Evolutionary conservation across 345 rosid species (phyloP).

Genomic region (Trapa incisa): DNA sequence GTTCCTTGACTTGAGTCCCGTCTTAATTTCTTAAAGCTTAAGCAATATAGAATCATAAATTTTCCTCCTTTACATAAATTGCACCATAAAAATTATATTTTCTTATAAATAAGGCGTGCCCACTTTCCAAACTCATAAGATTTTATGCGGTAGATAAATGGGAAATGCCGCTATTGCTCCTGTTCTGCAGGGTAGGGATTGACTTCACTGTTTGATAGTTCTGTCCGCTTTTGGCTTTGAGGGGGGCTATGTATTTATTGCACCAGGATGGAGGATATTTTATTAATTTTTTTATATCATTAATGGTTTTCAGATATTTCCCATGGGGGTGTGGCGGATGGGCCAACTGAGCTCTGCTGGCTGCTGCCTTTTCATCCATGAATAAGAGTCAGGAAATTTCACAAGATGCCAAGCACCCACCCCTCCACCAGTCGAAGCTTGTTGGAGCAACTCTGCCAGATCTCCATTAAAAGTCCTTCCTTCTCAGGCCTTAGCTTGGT

Average conservation of each 20-base stretch:
- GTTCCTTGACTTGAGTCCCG: too few species aligned
- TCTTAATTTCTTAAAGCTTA: too few species aligned
- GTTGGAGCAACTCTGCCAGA: background rate
- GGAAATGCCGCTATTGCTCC: too few species aligned
- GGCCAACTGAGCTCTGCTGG: background rate
- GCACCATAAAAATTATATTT: too few species aligned
- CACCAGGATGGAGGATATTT: background rate
- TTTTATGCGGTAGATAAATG: too few species aligned
- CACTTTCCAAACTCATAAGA: too few species aligned
- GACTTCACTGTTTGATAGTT: background rate
- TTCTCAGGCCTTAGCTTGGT: background rate
- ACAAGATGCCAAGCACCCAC: background rate
- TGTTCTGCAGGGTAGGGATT: too few species aligned
- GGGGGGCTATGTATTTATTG: background rate
- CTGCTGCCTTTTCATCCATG: constrained; percentile 1
- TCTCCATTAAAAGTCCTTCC: background rate
- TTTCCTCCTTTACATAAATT: too few species aligned
- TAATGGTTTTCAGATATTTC: background rate
- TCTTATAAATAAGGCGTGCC: too few species aligned
- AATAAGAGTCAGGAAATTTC: background rate
- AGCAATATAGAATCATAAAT: too few species aligned
- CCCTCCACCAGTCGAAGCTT: too few species aligned
- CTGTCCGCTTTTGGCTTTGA: background rate
- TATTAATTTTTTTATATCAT: background rate
- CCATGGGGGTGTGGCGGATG: background rate